Conservation (phyloP, 352 stramenopile species). For the Phytopythium helicoides region DNA sequence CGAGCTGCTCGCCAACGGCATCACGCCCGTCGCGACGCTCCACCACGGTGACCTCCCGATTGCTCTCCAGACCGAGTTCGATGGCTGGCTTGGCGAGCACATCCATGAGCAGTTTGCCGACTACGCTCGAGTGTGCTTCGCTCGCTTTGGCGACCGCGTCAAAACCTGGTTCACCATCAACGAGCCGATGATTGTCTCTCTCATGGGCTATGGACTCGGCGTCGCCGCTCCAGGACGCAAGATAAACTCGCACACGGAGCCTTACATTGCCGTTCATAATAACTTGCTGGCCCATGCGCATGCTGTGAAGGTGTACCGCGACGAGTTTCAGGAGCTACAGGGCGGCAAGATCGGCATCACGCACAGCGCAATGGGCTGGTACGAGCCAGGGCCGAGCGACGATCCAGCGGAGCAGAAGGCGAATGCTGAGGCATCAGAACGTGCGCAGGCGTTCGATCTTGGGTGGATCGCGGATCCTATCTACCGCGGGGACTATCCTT, state of each 20-base stretch:
- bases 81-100: slow-evolving; percentile 12
- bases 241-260: slow-evolving; percentile 43
- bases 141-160: slow-evolving; percentile 87
- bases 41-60: slow-evolving; percentile 53
- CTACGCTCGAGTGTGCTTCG: slow-evolving; percentile 88
- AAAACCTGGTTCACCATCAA: slow-evolving; percentile 94
- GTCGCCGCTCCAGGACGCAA: slow-evolving; percentile 75
- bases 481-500: slow-evolving; percentile 90
- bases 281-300: slow-evolving; percentile 84
- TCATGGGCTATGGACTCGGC: slow-evolving; percentile 82
- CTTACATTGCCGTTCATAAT: slow-evolving; percentile 89
- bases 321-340: slow-evolving; percentile 65
- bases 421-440: slow-evolving; percentile 66
- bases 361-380: slow-evolving; percentile 82
- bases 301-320: slow-evolving; percentile 78
- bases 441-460: slow-evolving; percentile 83
- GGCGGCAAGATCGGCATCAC: slow-evolving; percentile 86
- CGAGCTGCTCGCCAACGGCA: slow-evolving; percentile 52
- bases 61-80: background rate
- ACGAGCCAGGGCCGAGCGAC: slow-evolving; percentile 53
- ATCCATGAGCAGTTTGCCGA: slow-evolving; percentile 55
- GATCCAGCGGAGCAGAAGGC: slow-evolving; percentile 47
- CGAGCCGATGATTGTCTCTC: slow-evolving; percentile 80
- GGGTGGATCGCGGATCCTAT: slow-evolving; percentile 92
- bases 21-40: slow-evolving; percentile 84